Evolutionary conservation across 805 yeast species (phyloP).

Genomic region (Dipodascopsis tothii): DNA sequence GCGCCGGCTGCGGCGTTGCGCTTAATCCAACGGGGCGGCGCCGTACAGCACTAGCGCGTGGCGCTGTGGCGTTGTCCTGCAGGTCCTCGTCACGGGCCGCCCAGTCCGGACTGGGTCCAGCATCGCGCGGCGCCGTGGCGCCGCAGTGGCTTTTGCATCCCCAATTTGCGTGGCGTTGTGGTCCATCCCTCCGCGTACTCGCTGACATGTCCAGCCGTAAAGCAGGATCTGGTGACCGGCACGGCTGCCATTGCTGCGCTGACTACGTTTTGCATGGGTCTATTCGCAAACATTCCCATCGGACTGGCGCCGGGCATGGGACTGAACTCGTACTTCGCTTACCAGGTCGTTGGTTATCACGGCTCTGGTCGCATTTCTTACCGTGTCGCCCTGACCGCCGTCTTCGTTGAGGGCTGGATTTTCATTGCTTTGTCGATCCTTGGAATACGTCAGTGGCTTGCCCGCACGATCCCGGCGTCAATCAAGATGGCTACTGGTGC

Average conservation of each 20-base stretch:
- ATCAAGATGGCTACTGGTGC: conserved; percentile 25
- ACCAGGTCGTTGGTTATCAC: conserved; percentile 25
- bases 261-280: conserved; percentile 24
- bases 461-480: conserved; percentile 23
- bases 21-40: too few species aligned
- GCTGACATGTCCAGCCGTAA: too few species aligned
- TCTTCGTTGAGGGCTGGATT: conserved; percentile 25
- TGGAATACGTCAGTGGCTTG: conserved; percentile 26
- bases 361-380: conserved; percentile 23
- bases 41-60: too few species aligned
- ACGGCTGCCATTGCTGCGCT: conserved; percentile 24
- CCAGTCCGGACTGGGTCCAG: too few species aligned
- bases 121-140: too few species aligned
- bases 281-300: conserved; percentile 24
- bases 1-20: too few species aligned
- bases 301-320: conserved; percentile 27
- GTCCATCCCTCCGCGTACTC: too few species aligned
- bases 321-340: conserved; percentile 24
- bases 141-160: too few species aligned
- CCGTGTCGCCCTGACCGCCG: conserved; percentile 24
- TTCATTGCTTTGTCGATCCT: conserved; percentile 22
- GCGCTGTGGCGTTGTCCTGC: too few species aligned
- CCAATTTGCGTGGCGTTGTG: too few species aligned
- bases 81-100: too few species aligned
- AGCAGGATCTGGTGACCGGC: conserved; percentile 23